Percentiles rank a stretch among this genome's conserved stretches.
phyloP scores from a whole-genome alignment of 257 asterid genomes.

The Handroanthus guayacan region DNA sequence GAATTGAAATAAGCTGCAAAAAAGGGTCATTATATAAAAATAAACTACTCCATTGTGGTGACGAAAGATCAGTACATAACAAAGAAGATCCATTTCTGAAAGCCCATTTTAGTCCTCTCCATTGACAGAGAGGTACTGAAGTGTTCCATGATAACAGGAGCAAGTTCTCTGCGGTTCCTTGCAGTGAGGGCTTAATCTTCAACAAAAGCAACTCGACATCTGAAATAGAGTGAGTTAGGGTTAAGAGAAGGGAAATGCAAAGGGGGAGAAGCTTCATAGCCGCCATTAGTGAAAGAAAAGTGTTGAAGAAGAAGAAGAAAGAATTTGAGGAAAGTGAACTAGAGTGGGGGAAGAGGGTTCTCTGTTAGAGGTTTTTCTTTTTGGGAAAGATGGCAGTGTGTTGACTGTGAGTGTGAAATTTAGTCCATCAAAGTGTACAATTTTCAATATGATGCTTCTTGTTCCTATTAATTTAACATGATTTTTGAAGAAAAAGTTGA shows the following conservation, averaged over 20 bases:
- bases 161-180: constrained; percentile 71
- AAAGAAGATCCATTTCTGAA: constrained; percentile 61
- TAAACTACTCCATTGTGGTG: constrained; percentile 75
- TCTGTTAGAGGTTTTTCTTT: constrained; percentile 46
- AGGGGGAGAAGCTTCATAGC: constrained; percentile 48
- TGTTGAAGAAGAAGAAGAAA: constrained; percentile 29
- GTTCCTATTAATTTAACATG: not conserved
- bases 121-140: constrained; percentile 84
- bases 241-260: constrained; percentile 41
- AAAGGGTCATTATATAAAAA: constrained; percentile 56
- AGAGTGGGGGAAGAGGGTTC: constrained; percentile 19
- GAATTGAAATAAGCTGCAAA: constrained; percentile 75
- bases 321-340: not conserved
- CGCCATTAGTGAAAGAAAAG: constrained; percentile 59
- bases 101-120: constrained; percentile 94
- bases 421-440: constrained; percentile 21
- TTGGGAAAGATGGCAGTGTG: constrained; percentile 68
- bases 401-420: constrained; percentile 44
- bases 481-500: constrained; percentile 3
- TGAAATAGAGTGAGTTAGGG: constrained; percentile 52
- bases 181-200: constrained; percentile 77
- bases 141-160: constrained; percentile 82
- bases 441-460: constrained; percentile 40
- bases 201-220: constrained; percentile 75
- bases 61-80: constrained; percentile 69